phyloP scores from a whole-genome alignment of 2,329 filamentous ascomycete genomes.

The Trichoderma oligosporum region DNA sequence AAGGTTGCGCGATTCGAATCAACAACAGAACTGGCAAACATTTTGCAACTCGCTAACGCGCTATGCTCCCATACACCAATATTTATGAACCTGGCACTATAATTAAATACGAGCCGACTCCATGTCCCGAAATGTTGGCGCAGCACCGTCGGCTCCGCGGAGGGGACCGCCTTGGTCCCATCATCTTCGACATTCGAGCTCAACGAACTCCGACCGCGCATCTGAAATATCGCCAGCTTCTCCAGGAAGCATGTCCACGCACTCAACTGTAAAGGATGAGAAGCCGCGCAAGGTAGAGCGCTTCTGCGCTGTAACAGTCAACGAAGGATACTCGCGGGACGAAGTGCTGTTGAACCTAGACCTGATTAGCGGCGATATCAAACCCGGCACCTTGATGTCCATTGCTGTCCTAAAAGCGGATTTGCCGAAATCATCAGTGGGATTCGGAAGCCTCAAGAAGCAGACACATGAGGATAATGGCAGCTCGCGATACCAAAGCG shows the following conservation, averaged over 20 bases:
- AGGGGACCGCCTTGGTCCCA: conserved; percentile 50
- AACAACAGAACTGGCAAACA: not conserved
- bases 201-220: conserved; percentile 43
- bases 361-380: conserved; percentile 60
- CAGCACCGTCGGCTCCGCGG: conserved; percentile 41
- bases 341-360: conserved; percentile 77
- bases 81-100: conserved; percentile 17
- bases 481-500: conserved; percentile 24
- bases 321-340: conserved; percentile 72
- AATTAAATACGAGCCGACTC: conserved; percentile 22
- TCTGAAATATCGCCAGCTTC: conserved; percentile 41
- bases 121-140: conserved; percentile 43
- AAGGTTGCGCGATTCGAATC: conserved; percentile 9
- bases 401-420: conserved; percentile 60
- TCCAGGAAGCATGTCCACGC: conserved; percentile 48
- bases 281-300: conserved; percentile 40
- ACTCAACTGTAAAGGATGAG: conserved; percentile 43
- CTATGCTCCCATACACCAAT: conserved; percentile 16
- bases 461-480: conserved; percentile 30
- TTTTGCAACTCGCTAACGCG: not conserved
- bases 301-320: conserved; percentile 54
- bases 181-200: conserved; percentile 52
- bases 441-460: conserved; percentile 34
- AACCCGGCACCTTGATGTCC: conserved; percentile 67
- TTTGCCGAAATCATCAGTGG: conserved; percentile 33